These are phyloP conservation scores for Stagonosporopsis cucurbitacearum DNA, from an alignment of 2,329 filamentous ascomycete species.

Conservation along the genomic window DNA sequence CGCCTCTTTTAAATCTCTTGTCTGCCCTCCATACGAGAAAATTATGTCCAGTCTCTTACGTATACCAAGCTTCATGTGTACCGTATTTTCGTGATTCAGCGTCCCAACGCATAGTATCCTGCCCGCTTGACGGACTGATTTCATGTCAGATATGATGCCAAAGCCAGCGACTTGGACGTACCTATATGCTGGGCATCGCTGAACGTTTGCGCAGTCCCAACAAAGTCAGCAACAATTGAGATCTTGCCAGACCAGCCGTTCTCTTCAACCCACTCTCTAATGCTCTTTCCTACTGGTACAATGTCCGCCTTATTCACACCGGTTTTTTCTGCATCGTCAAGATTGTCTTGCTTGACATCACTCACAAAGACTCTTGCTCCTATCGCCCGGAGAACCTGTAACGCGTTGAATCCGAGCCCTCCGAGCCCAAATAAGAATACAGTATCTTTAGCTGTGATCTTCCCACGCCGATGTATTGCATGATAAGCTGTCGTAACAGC, in stretches of 20 bases:
- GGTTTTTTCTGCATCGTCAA: constrained; percentile 26
- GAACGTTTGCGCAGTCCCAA: constrained; percentile 29
- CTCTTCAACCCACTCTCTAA: constrained; percentile 26
- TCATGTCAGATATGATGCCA: not conserved
- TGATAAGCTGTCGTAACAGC: constrained; percentile 34
- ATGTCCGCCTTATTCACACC: constrained; percentile 21
- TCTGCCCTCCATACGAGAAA: constrained; percentile 33
- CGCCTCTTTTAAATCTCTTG: constrained; percentile 23
- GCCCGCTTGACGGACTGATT: constrained; percentile 27
- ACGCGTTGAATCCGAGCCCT: constrained; percentile 31
- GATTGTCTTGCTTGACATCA: constrained; percentile 32
- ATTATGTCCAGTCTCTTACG: constrained; percentile 28
- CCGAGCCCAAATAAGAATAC: constrained; percentile 33
- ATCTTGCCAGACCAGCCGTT: constrained; percentile 29
- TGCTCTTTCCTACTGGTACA: constrained; percentile 23
- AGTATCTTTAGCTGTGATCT: constrained; percentile 19
- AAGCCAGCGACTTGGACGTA: not conserved
- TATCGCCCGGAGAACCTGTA: constrained; percentile 28
- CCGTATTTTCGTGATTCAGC: constrained; percentile 33
- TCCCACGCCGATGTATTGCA: constrained; percentile 26
- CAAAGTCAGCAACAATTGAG: constrained; percentile 28
- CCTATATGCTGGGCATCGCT: constrained; percentile 31
- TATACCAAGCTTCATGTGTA: constrained; percentile 33
- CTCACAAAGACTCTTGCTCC: constrained; percentile 28
- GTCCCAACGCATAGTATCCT: constrained; percentile 31